These are phyloP conservation scores for Trichocomaceae sp. DNA, from an alignment of 2,329 filamentous ascomycete species.

Conservation along the genomic window DNA sequence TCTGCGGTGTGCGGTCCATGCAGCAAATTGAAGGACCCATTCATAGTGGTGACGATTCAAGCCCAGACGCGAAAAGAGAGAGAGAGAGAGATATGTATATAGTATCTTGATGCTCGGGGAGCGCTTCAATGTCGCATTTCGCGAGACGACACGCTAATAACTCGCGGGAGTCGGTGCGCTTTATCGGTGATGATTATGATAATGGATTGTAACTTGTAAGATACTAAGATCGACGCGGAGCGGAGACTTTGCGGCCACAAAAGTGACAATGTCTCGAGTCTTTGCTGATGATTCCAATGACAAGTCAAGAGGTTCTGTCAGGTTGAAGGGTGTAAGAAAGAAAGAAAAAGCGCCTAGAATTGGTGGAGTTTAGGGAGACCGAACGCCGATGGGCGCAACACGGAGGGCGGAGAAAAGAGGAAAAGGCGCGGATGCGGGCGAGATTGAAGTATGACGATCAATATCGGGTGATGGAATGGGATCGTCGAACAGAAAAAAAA, in stretches of 20 bases:
- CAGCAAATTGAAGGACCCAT: background rate
- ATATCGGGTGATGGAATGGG: too few species aligned
- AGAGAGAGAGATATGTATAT: too few species aligned
- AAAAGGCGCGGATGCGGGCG: background rate
- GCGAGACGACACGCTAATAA: background rate
- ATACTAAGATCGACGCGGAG: conserved; percentile 1
- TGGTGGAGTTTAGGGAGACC: background rate
- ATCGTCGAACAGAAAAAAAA: background rate
- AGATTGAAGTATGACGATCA: background rate
- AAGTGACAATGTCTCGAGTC: background rate
- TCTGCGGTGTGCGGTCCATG: background rate
- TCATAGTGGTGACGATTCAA: background rate
- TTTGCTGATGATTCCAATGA: background rate
- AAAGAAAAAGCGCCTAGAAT: background rate
- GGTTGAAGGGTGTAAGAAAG: background rate
- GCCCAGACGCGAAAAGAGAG: background rate
- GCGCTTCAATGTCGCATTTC: conserved; percentile 6
- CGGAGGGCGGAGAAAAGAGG: background rate
- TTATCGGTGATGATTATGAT: conserved; percentile 3
- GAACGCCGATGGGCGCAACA: background rate
- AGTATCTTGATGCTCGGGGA: background rate
- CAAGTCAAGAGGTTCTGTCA: background rate
- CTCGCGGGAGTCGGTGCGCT: background rate
- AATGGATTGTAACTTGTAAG: background rate
- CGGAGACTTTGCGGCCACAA: background rate